These are phyloP conservation scores for Tilletiaria anomala DNA, from an alignment of 1,284 basidiomycete species.

Conservation along the genomic window DNA sequence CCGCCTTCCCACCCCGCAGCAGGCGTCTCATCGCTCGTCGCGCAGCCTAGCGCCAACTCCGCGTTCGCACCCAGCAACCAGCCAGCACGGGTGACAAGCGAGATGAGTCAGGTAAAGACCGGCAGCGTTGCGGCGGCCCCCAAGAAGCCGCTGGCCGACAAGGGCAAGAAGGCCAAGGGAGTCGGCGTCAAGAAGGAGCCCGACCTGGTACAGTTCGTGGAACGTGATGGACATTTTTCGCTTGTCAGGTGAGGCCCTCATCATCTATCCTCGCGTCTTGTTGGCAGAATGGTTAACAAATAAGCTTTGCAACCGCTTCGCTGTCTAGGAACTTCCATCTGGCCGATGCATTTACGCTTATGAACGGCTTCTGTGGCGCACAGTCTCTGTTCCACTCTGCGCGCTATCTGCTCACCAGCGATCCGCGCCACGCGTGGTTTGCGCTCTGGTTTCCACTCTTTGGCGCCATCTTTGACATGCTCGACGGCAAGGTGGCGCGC, in stretches of 20 bases:
- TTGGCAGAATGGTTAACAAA: too few relatives aligned
- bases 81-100: conserved; percentile 16
- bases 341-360: conserved; percentile 97
- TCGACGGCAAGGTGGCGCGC: conserved; percentile 93
- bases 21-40: too few relatives aligned
- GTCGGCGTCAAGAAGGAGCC: too few relatives aligned
- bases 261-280: too few relatives aligned
- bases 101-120: too few relatives aligned
- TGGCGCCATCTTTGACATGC: conserved; percentile 90
- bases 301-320: too few relatives aligned
- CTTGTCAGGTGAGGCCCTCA: too few relatives aligned
- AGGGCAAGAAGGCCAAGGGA: too few relatives aligned
- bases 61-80: conserved; percentile 12
- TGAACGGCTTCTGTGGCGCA: conserved; percentile 97
- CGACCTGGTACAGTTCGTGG: conserved; percentile 33
- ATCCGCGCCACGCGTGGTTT: conserved; percentile 48
- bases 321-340: conserved; percentile 92
- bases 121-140: too few relatives aligned
- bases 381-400: conserved; percentile 88
- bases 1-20: too few relatives aligned
- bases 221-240: conserved; percentile 35
- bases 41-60: too few relatives aligned
- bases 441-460: conserved; percentile 78
- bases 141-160: too few relatives aligned
- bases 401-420: conserved; percentile 67